These are phyloP conservation scores for Fusarium veterinarium DNA, from an alignment of 2,329 filamentous ascomycete species.

Conservation along the genomic window DNA sequence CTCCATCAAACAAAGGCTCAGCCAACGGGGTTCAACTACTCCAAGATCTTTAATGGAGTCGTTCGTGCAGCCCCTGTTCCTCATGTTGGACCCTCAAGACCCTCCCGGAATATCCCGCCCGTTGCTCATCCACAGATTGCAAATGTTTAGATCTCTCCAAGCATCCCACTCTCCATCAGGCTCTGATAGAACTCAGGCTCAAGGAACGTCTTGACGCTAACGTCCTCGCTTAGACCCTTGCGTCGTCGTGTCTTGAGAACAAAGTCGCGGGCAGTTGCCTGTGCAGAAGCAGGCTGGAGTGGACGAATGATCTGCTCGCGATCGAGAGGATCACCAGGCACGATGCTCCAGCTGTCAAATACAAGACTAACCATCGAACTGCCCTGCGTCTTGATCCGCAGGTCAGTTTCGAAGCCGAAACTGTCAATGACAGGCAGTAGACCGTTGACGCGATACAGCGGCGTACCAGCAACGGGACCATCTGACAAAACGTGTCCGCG, in stretches of 20 bases:
- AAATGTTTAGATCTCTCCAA: slow-evolving; percentile 65
- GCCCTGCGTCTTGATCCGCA: slow-evolving; percentile 95
- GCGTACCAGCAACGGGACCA: slow-evolving; percentile 92
- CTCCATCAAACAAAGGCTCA: slow-evolving; percentile 28
- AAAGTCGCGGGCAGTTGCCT: slow-evolving; percentile 94
- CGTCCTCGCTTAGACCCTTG: slow-evolving; percentile 95
- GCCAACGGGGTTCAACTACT: slow-evolving; percentile 22
- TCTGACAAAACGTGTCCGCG: slow-evolving; percentile 95
- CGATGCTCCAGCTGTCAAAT: slow-evolving; percentile 96
- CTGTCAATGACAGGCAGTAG: slow-evolving; percentile 96
- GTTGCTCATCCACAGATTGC: neutral
- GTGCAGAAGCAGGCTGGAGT: slow-evolving; percentile 86
- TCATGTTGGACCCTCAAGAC: slow-evolving; percentile 1
- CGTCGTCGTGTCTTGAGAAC: slow-evolving; percentile 93
- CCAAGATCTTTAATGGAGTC: slow-evolving; percentile 16
- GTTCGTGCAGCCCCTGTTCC: slow-evolving; percentile 22
- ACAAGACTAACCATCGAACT: slow-evolving; percentile 90
- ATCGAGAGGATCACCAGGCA: slow-evolving; percentile 95
- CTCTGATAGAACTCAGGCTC: slow-evolving; percentile 93
- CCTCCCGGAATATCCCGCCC: slow-evolving; percentile 6
- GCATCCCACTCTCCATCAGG: slow-evolving; percentile 86
- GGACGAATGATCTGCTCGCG: slow-evolving; percentile 84
- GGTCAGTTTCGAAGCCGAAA: slow-evolving; percentile 97
- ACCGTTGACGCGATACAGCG: slow-evolving; percentile 90
- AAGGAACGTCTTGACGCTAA: slow-evolving; percentile 94